Conservation (phyloP, 2,329 filamentous ascomycete species). For the Alternaria angustiovoidea region DNA sequence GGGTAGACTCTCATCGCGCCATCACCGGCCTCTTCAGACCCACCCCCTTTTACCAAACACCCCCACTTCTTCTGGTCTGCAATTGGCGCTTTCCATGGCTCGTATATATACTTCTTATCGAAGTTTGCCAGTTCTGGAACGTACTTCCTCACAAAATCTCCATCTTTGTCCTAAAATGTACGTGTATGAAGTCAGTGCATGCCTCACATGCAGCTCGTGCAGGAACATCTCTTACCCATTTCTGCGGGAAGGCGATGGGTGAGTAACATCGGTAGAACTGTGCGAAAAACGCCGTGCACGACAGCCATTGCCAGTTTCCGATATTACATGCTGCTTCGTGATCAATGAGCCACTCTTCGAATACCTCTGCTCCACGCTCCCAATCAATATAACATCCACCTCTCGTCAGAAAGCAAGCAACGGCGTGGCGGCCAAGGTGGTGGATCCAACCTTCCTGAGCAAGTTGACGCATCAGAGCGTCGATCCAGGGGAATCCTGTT, state of each 20-base stretch:
- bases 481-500: slow-evolving; percentile 83
- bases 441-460: slow-evolving; percentile 79
- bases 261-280: slow-evolving; percentile 76
- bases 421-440: slow-evolving; percentile 77
- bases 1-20: slow-evolving; percentile 66
- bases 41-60: slow-evolving; percentile 64
- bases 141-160: slow-evolving; percentile 69
- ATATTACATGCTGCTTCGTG: slow-evolving; percentile 77
- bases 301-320: slow-evolving; percentile 82
- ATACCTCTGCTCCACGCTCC: slow-evolving; percentile 81
- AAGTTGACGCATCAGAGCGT: slow-evolving; percentile 80
- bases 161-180: slow-evolving; percentile 64
- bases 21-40: slow-evolving; percentile 41
- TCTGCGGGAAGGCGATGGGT: slow-evolving; percentile 75
- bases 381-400: slow-evolving; percentile 81
- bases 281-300: slow-evolving; percentile 76
- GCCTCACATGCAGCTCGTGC: too few relatives aligned
- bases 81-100: slow-evolving; percentile 78
- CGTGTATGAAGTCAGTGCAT: too few relatives aligned
- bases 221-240: slow-evolving; percentile 59
- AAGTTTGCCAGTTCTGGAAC: slow-evolving; percentile 71
- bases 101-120: slow-evolving; percentile 76
- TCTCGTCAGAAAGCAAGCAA: slow-evolving; percentile 81
- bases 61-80: slow-evolving; percentile 73
- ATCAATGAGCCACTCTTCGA: slow-evolving; percentile 78